Evolutionary conservation across 805 yeast species (phyloP).

Genomic region (Debaryomyces hansenii): DNA sequence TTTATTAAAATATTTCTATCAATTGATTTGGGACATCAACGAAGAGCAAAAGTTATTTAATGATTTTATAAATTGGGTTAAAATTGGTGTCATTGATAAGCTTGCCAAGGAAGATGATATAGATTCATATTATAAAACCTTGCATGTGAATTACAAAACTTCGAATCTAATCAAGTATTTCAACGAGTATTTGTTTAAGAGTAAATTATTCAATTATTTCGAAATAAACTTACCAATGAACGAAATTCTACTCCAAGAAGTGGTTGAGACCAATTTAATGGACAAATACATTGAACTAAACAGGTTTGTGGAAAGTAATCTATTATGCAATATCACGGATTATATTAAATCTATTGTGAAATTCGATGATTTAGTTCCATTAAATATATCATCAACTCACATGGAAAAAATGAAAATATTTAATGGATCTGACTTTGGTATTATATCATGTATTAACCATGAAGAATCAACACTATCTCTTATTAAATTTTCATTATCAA

Average conservation of each 20-base stretch:
- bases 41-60: slow-evolving; percentile 48
- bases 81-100: slow-evolving; percentile 34
- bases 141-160: slow-evolving; percentile 14
- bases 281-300: slow-evolving; percentile 6
- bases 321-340: slow-evolving; percentile 28
- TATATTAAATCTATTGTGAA: slow-evolving; percentile 20
- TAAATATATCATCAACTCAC: slow-evolving; percentile 7
- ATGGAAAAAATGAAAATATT: neutral
- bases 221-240: slow-evolving; percentile 11
- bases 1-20: slow-evolving; percentile 34
- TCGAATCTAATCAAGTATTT: slow-evolving; percentile 25
- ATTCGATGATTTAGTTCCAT: slow-evolving; percentile 10
- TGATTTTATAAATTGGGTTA: slow-evolving; percentile 46
- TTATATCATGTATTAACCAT: slow-evolving; percentile 1
- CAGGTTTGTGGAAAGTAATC: slow-evolving; percentile 5
- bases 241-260: slow-evolving; percentile 10
- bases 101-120: slow-evolving; percentile 39
- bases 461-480: neutral
- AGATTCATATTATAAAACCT: slow-evolving; percentile 4
- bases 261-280: slow-evolving; percentile 5
- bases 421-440: neutral
- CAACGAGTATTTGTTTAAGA: slow-evolving; percentile 18
- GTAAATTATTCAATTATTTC: slow-evolving; percentile 20
- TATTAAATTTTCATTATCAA: slow-evolving; percentile 1
- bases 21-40: slow-evolving; percentile 42